These are phyloP conservation scores for Microsporum audouinii DNA, from an alignment of 2,329 filamentous ascomycete genomes.

Conservation along the genomic window DNA sequence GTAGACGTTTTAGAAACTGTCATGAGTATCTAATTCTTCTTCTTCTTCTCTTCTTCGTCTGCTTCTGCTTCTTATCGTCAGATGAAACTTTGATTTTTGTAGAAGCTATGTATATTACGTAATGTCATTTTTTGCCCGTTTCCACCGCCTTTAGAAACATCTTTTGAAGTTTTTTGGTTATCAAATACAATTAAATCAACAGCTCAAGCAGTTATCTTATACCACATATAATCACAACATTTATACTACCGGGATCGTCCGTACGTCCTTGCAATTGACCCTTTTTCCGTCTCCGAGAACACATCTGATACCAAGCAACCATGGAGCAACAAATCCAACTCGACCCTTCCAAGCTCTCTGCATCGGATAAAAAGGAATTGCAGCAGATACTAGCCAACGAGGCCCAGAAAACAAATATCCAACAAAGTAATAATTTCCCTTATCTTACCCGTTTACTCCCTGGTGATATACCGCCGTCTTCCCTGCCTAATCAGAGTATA, in stretches of 20 bases:
- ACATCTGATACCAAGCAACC: constrained; percentile 4
- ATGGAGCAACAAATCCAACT: constrained; percentile 33
- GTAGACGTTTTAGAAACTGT: background rate
- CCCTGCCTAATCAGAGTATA: background rate
- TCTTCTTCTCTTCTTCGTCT: background rate
- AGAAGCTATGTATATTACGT: background rate
- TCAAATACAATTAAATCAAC: background rate
- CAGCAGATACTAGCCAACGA: constrained; percentile 77
- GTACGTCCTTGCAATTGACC: background rate
- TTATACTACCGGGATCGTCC: too few species aligned
- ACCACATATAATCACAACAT: background rate
- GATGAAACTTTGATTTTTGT: background rate
- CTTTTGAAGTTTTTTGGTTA: background rate
- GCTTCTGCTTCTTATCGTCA: background rate
- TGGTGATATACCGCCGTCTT: background rate
- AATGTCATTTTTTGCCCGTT: background rate
- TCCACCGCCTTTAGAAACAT: background rate
- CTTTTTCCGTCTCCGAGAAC: background rate
- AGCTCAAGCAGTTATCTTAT: background rate
- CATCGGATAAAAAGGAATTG: constrained; percentile 75
- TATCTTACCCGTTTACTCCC: background rate
- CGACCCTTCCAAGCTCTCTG: constrained; percentile 64
- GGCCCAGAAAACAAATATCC: constrained; percentile 59
- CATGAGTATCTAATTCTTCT: background rate
- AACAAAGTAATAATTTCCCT: constrained; percentile 33